phyloP scores from a whole-genome alignment of 768 basidiomycete species.

The Harrya chromipes region DNA sequence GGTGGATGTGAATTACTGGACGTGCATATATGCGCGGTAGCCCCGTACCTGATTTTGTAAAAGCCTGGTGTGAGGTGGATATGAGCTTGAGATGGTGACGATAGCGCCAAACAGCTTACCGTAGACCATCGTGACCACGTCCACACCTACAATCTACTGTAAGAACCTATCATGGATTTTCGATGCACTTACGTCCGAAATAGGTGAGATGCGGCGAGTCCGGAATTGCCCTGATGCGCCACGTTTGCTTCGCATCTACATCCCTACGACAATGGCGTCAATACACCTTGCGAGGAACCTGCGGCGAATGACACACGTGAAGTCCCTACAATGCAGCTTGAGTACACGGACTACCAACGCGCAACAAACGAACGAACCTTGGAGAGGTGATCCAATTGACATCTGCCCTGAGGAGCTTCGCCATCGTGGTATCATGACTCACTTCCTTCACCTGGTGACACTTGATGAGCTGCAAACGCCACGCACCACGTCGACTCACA shows the following conservation, averaged over 20 bases:
- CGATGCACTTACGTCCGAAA: constrained; percentile 64
- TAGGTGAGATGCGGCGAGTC: constrained; percentile 53
- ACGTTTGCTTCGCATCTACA: constrained; percentile 72
- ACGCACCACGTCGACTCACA: constrained; percentile 38
- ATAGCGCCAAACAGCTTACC: constrained; percentile 43
- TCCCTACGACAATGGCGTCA: constrained; percentile 43
- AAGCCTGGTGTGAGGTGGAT: constrained; percentile 50
- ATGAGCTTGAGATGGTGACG: not conserved
- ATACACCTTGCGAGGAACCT: not conserved
- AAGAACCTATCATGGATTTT: not conserved
- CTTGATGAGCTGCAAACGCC: constrained; percentile 1
- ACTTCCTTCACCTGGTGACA: constrained; percentile 64
- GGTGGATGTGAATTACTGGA: not conserved
- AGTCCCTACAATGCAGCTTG: constrained; percentile 48
- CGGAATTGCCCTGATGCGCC: constrained; percentile 66
- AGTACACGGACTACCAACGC: not conserved
- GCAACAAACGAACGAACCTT: constrained; percentile 39
- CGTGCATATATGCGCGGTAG: not conserved
- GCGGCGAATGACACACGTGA: constrained; percentile 50
- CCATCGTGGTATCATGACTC: constrained; percentile 73
- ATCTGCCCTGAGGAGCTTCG: constrained; percentile 66
- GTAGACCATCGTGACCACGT: constrained; percentile 67
- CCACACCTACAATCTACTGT: constrained; percentile 44
- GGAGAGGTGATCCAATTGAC: constrained; percentile 83
- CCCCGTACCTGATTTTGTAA: constrained; percentile 66